phyloP scores from a whole-genome alignment of 805 yeast species.

The Myxozyma melibiosi region DNA sequence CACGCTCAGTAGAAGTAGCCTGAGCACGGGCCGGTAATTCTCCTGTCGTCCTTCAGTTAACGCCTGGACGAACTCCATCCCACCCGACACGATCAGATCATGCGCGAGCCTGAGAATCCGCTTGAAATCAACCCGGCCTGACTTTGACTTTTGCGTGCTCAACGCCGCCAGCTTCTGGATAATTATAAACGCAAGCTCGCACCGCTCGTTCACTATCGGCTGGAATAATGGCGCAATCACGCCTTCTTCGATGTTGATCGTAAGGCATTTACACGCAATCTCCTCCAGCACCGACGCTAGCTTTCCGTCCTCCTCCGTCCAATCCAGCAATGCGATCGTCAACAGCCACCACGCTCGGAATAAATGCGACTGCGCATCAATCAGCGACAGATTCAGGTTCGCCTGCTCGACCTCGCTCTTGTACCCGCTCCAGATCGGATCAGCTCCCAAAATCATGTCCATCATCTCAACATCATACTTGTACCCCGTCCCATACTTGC shows the following conservation, averaged over 20 bases:
- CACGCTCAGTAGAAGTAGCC: constrained; percentile 30
- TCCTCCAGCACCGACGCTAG: constrained; percentile 29
- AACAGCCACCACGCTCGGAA: constrained; percentile 81
- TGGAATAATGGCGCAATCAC: constrained; percentile 51
- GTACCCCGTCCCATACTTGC: constrained; percentile 55
- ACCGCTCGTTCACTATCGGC: constrained; percentile 60
- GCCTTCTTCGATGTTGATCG: constrained; percentile 55
- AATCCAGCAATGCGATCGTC: constrained; percentile 57
- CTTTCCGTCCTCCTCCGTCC: constrained; percentile 40
- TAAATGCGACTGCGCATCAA: constrained; percentile 65
- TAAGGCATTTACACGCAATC: constrained; percentile 54
- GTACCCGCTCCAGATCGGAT: constrained; percentile 52
- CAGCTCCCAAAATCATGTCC: constrained; percentile 57
- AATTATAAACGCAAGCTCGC: constrained; percentile 65
- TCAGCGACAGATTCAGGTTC: constrained; percentile 63
- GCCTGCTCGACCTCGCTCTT: constrained; percentile 57
- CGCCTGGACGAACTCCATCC: constrained; percentile 46
- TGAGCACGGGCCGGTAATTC: constrained; percentile 38
- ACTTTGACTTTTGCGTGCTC: constrained; percentile 1
- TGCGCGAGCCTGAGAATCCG: constrained; percentile 43
- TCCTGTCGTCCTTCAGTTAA: constrained; percentile 43
- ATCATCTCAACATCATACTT: constrained; percentile 63
- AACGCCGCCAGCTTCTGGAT: constrained; percentile 35
- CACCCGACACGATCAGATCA: constrained; percentile 39
- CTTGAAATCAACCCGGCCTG: constrained; percentile 34